Base-by-base conservation (phyloP, 129 eudicot species). In the Rutidosis leptorrhynchoides region DNA sequence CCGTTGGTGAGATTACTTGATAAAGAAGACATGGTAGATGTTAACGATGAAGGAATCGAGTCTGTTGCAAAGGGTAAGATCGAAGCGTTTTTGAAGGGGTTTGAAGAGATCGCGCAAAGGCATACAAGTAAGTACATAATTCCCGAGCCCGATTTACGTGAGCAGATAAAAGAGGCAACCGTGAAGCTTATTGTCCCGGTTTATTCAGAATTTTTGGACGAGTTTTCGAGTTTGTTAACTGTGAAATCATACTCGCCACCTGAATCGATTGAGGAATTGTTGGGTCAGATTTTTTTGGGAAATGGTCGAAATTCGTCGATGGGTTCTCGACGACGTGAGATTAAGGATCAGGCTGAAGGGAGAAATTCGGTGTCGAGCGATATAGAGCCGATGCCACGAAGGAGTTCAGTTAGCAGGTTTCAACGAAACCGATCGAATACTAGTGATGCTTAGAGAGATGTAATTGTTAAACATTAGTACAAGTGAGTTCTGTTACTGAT, bases 71-170 rank as follows among this genome's bases (percentile, higher is more conserved):
- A 84, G 57, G 85, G 74, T 62, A 85, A 81, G 58, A 56, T 89
- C 26, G 89, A 89, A 65, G 85, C 75, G 16, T 89, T 89, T 64
- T 58, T 79, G 65, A 78, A 71, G 55, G 83, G 83, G 22, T 83
- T 89, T 59, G 85, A 89, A 37, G 90, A 85, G 71, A 75, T 77
- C 48, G 74, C 84, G 5, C 61, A 78, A 16, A 73, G 70, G 76
- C 93, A 89, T 77, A 85, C 56, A 5, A 79, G 69, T 27, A 25
- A 30, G 55, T 85, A 85, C 55, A 77, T 52, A 19, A 89, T 89
- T 60, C 79, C 83, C n/a, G 93, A 89, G 54, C 83, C 81, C 1
- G 96, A 83, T 59, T 83, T 89, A 72, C 77, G 87, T 42, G 83
- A 67, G 17, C 96, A 89, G 57, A 89, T 89, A 24, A 89, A 69